phyloP scores from a whole-genome alignment of 495 filamentous ascomycete genomes.

The Aspergillus sparsus region DNA sequence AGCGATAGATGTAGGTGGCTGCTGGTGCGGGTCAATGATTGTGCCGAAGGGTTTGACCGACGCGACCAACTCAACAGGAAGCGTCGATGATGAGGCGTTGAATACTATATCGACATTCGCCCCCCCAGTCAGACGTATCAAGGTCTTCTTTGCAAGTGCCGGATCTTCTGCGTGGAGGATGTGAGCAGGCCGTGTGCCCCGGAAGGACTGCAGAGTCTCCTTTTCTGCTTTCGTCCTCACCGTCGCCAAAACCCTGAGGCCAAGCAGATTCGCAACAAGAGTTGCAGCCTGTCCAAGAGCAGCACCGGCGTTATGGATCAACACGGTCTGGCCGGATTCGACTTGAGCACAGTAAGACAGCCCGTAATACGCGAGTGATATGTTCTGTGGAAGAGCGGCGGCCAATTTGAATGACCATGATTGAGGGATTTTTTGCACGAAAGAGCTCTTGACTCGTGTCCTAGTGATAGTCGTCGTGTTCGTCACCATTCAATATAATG shows the following conservation, averaged over 20 bases:
- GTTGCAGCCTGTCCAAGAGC: too few species aligned
- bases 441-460: conserved; percentile 2
- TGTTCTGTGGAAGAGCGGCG: conserved; percentile 40
- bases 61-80: not conserved
- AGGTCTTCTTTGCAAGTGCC: conserved; percentile 37
- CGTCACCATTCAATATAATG: not conserved
- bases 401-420: conserved; percentile 15
- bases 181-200: not conserved
- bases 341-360: not conserved
- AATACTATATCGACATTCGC: not conserved
- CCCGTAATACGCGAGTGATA: conserved; percentile 25
- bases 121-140: conserved; percentile 40
- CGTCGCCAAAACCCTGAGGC: too few species aligned
- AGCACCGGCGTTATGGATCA: too few species aligned
- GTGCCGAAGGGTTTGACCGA: conserved; percentile 10
- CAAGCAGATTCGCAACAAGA: too few species aligned
- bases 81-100: not conserved
- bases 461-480: not conserved
- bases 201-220: not conserved
- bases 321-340: too few species aligned
- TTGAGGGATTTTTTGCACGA: not conserved
- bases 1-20: not conserved
- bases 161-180: conserved; percentile 39
- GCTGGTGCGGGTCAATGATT: conserved; percentile 1
- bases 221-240: too few species aligned